These are phyloP conservation scores for Panaeolus cyanescens DNA, from an alignment of 768 basidiomycete genomes.

Conservation along the genomic window DNA sequence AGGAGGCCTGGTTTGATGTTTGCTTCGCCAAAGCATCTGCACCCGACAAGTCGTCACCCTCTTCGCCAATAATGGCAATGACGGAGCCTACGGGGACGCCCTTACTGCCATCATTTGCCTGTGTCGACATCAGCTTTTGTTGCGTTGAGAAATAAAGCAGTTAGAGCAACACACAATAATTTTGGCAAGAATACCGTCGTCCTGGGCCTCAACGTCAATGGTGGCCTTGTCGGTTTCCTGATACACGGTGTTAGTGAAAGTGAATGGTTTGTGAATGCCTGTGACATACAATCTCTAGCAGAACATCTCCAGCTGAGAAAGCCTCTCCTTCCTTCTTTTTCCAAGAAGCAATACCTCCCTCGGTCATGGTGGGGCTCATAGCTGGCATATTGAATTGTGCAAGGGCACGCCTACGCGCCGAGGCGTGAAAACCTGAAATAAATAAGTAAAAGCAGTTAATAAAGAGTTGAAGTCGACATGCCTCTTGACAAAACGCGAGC, in stretches of 20 bases:
- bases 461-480: conserved; percentile 33
- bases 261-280: neutral
- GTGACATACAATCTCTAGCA: conserved; percentile 86
- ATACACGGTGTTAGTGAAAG: conserved; percentile 13
- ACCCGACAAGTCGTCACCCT: conserved; percentile 91
- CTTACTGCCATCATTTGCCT: conserved; percentile 88
- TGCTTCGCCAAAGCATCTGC: conserved; percentile 74
- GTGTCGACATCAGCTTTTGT: conserved; percentile 4
- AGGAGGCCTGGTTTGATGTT: conserved; percentile 42
- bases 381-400: conserved; percentile 94
- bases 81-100: conserved; percentile 81
- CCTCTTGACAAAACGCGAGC: conserved; percentile 70
- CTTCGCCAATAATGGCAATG: conserved; percentile 92
- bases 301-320: conserved; percentile 88
- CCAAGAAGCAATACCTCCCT: conserved; percentile 97
- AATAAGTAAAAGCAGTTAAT: neutral
- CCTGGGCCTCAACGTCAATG: conserved; percentile 99
- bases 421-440: conserved; percentile 75
- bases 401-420: conserved; percentile 76
- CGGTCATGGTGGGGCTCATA: conserved; percentile 99
- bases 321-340: conserved; percentile 95
- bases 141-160: too few relatives aligned
- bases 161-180: conserved; percentile 71
- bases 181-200: conserved; percentile 95
- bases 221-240: conserved; percentile 99